phyloP scores from a whole-genome alignment of 345 rosid genomes.

The Crucihimalaya himalaica region DNA sequence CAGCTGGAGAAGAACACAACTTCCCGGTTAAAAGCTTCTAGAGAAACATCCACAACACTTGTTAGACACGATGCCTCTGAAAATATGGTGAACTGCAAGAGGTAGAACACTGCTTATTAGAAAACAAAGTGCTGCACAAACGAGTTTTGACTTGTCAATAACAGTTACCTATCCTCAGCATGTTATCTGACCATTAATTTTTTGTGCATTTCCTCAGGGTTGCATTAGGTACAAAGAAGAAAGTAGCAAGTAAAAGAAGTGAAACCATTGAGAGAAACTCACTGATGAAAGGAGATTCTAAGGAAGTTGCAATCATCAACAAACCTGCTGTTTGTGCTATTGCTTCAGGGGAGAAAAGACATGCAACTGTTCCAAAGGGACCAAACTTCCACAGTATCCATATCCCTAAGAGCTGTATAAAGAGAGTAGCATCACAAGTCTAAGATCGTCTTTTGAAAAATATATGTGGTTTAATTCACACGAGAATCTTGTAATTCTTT shows the following conservation, averaged over 20 bases:
- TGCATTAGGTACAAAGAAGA: constrained; percentile 40
- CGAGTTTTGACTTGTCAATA: neutral
- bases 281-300: too few species aligned
- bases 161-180: neutral
- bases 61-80: too few species aligned
- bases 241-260: constrained; percentile 9
- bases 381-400: constrained; percentile 66
- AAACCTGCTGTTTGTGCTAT: constrained; percentile 44
- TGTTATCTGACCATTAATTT: neutral
- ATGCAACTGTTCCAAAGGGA: constrained; percentile 53
- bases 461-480: neutral
- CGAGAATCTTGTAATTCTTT: constrained; percentile 16
- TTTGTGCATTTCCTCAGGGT: constrained; percentile 43
- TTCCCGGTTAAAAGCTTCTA: constrained; percentile 28
- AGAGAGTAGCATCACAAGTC: constrained; percentile 38
- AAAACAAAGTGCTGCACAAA: constrained; percentile 29
- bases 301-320: constrained; percentile 39
- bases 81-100: neutral
- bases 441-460: neutral
- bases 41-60: constrained; percentile 38
- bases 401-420: constrained; percentile 70
- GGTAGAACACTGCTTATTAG: constrained; percentile 37
- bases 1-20: constrained; percentile 30
- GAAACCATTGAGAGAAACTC: too few species aligned
- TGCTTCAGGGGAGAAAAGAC: constrained; percentile 49